Evolutionary conservation across 495 filamentous ascomycete species (phyloP), one percentile per base, ranked within the genome.

Genomic region (Aspergillus biplanus): DNA sequence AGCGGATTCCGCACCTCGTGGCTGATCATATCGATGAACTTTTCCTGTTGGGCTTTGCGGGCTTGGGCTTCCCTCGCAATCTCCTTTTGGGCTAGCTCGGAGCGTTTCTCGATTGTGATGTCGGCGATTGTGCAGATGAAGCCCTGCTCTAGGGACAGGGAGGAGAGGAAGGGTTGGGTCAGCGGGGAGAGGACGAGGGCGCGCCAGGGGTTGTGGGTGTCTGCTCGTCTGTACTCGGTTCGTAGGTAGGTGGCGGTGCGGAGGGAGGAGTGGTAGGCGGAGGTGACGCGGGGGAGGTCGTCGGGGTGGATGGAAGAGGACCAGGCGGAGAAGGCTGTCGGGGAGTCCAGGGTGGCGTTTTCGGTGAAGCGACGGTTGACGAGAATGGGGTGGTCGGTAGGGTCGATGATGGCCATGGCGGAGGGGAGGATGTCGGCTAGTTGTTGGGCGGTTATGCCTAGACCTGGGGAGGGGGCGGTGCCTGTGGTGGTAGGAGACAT

Each of bases 1-100:
- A 95, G 79, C 2, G 92, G 92, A 64, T 95, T 96, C 8, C 91
- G 85, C 80, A 95, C 91, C 68, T 96, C 92, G 67, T 96, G 92
- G 64, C 89, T 92, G 7, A 90, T 93, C 64, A 92, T 94, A 71
- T 94, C 91, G 68, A 95, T 93, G 72, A 94, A 96, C 62, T 92
- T 92, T 69, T 94, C 88, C 64, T 90, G 87, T 62, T 89, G 85
- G 39, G 84, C 76, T 69, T 90, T 90, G 47, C 84, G 81, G 62
- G 87, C 86, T 53, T 89, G 81, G 6, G 86, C 89, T 69, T 86
- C 87, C 64, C 84, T 78, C 34, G 87, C 86, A 65, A 85, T 80
- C 56, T 86, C 85, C 65, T 85, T 84, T 61, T 89, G 83, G 47
- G 72, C 53, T 52, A 78, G 31, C 56, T 83, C 80, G 1, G 80